phyloP scores from a whole-genome alignment of 202 grass and related monocot species.

The Carex sylvatica region DNA sequence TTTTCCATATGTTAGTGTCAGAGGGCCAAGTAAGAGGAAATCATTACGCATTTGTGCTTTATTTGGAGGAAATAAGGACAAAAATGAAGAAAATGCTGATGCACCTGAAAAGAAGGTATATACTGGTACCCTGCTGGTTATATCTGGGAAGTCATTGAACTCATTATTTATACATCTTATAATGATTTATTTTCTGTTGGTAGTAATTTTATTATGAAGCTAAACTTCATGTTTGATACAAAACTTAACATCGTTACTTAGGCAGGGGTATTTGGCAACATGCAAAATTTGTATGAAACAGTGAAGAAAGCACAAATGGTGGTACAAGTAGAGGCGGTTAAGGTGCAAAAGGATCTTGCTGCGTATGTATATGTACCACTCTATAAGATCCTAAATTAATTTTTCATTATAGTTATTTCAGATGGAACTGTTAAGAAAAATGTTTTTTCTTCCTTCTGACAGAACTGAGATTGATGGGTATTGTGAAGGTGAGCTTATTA shows the following conservation, averaged over 20 bases:
- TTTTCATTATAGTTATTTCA: conserved; percentile 16
- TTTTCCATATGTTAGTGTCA: conserved; percentile 45
- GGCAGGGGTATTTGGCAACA: conserved; percentile 88
- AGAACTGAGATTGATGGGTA: conserved; percentile 98
- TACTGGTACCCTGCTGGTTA: conserved; percentile 3
- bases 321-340: conserved; percentile 95
- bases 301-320: conserved; percentile 99
- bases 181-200: neutral
- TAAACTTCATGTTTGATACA: conserved; percentile 19
- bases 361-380: conserved; percentile 49
- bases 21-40: conserved; percentile 38
- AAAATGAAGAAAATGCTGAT: conserved; percentile 62
- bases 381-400: conserved; percentile 21
- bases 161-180: neutral
- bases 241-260: conserved; percentile 32
- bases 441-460: conserved; percentile 27
- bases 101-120: conserved; percentile 72
- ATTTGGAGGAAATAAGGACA: conserved; percentile 96
- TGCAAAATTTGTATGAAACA: conserved; percentile 99
- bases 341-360: conserved; percentile 96
- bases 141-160: conserved; percentile 2
- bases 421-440: conserved; percentile 4
- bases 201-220: conserved; percentile 20
- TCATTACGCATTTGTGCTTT: conserved; percentile 68
- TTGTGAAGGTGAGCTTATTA: conserved; percentile 98